A percentile compares a stretch with the other conserved stretches of the same genome.
Evolutionary conservation across 768 basidiomycete species (phyloP).

Genomic region (Hortiboletus flavorubellus): DNA sequence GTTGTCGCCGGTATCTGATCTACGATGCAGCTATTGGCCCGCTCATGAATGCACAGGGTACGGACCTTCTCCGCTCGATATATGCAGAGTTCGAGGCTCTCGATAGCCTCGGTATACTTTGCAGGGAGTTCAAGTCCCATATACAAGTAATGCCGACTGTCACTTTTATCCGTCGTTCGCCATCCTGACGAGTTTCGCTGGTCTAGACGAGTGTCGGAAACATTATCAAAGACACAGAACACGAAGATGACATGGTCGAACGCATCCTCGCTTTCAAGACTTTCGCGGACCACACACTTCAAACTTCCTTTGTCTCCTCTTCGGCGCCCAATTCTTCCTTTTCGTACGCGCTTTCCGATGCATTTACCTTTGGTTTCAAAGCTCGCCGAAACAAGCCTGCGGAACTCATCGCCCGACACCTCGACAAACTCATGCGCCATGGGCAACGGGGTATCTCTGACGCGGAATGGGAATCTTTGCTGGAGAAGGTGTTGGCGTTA

Average conservation of each 20-base stretch:
- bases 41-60: slow-evolving; percentile 48
- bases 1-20: slow-evolving; percentile 26
- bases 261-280: slow-evolving; percentile 66
- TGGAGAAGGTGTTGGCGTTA: slow-evolving; percentile 67
- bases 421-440: slow-evolving; percentile 83
- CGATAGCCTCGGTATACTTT: slow-evolving; percentile 48
- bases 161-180: background rate
- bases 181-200: background rate
- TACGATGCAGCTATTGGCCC: slow-evolving; percentile 45
- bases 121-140: slow-evolving; percentile 57
- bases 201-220: slow-evolving; percentile 50
- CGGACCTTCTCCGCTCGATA: slow-evolving; percentile 45
- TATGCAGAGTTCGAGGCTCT: slow-evolving; percentile 63
- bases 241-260: slow-evolving; percentile 78
- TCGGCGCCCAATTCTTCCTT: slow-evolving; percentile 52
- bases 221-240: slow-evolving; percentile 61
- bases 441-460: slow-evolving; percentile 75
- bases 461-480: slow-evolving; percentile 53
- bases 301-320: slow-evolving; percentile 47
- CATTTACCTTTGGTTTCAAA: slow-evolving; percentile 73
- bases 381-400: slow-evolving; percentile 78
- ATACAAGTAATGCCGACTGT: slow-evolving; percentile 44
- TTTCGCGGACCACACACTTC: slow-evolving; percentile 49
- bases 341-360: slow-evolving; percentile 63
- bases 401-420: slow-evolving; percentile 88